phyloP scores from a whole-genome alignment of 306 rosid species.

The Lathyrus sativus region DNA sequence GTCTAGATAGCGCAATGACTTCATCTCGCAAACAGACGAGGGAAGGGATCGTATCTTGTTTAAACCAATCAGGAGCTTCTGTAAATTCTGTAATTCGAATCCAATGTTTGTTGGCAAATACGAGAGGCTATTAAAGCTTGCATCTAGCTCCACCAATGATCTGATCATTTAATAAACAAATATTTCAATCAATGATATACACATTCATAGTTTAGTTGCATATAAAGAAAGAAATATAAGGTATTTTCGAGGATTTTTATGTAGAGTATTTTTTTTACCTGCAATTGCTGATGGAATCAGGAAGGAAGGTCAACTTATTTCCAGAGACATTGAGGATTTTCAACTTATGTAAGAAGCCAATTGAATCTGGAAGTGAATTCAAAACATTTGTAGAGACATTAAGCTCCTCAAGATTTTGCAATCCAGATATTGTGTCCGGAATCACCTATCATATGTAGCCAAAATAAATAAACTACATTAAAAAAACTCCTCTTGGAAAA shows the following conservation, averaged over 20 bases:
- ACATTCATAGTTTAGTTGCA: conserved; percentile 5
- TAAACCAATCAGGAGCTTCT: conserved; percentile 66
- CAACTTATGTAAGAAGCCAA: conserved; percentile 80
- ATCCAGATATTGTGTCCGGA: conserved; percentile 75
- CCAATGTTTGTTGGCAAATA: conserved; percentile 99
- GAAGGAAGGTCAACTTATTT: conserved; percentile 76
- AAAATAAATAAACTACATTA: conserved; percentile 10
- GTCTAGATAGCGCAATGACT: conserved; percentile 71
- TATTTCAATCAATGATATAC: conserved; percentile 13
- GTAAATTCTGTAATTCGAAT: conserved; percentile 56
- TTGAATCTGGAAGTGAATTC: conserved; percentile 74
- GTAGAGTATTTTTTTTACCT: conserved; percentile 46
- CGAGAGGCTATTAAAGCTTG: conserved; percentile 73
- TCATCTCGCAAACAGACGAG: conserved; percentile 81
- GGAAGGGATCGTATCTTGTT: conserved; percentile 91
- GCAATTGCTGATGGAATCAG: conserved; percentile 84
- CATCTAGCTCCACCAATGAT: conserved; percentile 94
- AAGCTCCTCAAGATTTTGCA: conserved; percentile 83
- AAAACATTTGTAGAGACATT: conserved; percentile 71
- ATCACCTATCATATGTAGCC: conserved; percentile 53
- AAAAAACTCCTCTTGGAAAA: too few relatives aligned
- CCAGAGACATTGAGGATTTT: conserved; percentile 70
- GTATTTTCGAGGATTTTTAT: not conserved
- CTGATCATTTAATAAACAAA: conserved; percentile 49
- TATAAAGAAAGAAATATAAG: not conserved